Conservation (phyloP, 768 basidiomycete species). For the Holtermanniella nyarrowii region DNA sequence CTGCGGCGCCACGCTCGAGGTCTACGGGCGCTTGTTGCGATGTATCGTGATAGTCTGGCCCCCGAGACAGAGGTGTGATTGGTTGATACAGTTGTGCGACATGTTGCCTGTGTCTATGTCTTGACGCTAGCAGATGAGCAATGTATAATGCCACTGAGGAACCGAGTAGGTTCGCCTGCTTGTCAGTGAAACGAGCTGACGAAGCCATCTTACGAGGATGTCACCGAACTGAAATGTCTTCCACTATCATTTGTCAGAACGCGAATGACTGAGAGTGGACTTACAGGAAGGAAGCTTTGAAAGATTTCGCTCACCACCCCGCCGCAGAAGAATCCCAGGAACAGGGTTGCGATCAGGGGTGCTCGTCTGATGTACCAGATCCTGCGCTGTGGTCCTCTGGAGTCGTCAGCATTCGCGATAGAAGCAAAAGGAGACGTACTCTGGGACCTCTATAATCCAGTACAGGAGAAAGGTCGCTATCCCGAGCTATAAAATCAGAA, state of each 20-base stretch:
- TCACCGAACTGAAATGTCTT: slow-evolving; percentile 37
- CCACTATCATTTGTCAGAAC: slow-evolving; percentile 21
- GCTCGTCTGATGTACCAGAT: slow-evolving; percentile 39
- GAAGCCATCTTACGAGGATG: slow-evolving; percentile 19
- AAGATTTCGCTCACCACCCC: slow-evolving; percentile 34
- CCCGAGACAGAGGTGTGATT: slow-evolving; percentile 16
- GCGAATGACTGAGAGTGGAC: slow-evolving; percentile 3
- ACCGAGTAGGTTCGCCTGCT: slow-evolving; percentile 34
- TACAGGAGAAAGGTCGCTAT: slow-evolving; percentile 38
- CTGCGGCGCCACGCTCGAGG: slow-evolving; percentile 21
- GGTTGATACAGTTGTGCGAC: slow-evolving; percentile 26
- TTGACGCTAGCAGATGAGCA: slow-evolving; percentile 24
- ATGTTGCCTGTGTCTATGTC: slow-evolving; percentile 15
- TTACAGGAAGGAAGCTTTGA: slow-evolving; percentile 32
- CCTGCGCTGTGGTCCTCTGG: slow-evolving; percentile 19
- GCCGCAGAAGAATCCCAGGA: slow-evolving; percentile 29
- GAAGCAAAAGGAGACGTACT: too few relatives aligned
- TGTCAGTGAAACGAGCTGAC: not conserved
- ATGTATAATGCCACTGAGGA: slow-evolving; percentile 29
- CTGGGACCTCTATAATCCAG: slow-evolving; percentile 39
- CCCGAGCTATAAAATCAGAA: slow-evolving; percentile 18
- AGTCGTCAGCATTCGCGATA: not conserved
- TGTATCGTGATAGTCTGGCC: slow-evolving; percentile 10
- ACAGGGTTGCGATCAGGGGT: slow-evolving; percentile 29
- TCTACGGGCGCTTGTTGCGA: slow-evolving; percentile 3